A percentile compares a stretch with the other conserved stretches of the same genome.
phyloP scores from a whole-genome alignment of 768 basidiomycete genomes.

The Macrocybe gigantea region DNA sequence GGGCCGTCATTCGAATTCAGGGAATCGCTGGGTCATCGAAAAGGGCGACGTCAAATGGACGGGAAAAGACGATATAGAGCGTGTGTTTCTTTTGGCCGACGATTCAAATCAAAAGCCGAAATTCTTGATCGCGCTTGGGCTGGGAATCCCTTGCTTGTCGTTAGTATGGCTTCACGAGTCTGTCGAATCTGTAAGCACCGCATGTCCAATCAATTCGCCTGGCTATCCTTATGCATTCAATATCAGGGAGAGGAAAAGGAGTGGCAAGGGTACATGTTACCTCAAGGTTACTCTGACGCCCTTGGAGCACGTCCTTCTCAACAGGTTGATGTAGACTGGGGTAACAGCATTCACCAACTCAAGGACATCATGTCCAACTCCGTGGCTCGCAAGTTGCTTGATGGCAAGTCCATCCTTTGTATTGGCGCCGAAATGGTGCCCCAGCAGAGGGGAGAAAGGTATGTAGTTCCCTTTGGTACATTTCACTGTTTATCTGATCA shows the following conservation, averaged over 20 bases:
- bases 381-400: conserved; percentile 54
- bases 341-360: conserved; percentile 43
- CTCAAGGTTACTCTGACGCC: conserved; percentile 48
- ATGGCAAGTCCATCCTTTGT: conserved; percentile 50
- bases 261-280: conserved; percentile 58
- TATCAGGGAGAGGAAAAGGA: conserved; percentile 34
- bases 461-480: conserved; percentile 2
- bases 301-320: conserved; percentile 34
- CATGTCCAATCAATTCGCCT: background rate
- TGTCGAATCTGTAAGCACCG: conserved; percentile 22
- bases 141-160: conserved; percentile 80
- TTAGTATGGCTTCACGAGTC: conserved; percentile 47
- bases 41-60: conserved; percentile 42
- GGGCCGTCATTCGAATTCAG: conserved; percentile 35
- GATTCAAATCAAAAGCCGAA: conserved; percentile 68
- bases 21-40: conserved; percentile 48
- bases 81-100: conserved; percentile 65
- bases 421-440: conserved; percentile 54
- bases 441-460: conserved; percentile 34
- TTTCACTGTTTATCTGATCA: conserved; percentile 6
- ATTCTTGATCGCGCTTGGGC: conserved; percentile 73
- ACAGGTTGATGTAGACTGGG: conserved; percentile 44
- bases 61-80: conserved; percentile 36
- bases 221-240: background rate
- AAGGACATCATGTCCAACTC: conserved; percentile 52